Percentiles rank a stretch among this genome's conserved stretches.
Conservation (phyloP, 2,329 filamentous ascomycete species). For the Ophiosphaerella korrae region DNA sequence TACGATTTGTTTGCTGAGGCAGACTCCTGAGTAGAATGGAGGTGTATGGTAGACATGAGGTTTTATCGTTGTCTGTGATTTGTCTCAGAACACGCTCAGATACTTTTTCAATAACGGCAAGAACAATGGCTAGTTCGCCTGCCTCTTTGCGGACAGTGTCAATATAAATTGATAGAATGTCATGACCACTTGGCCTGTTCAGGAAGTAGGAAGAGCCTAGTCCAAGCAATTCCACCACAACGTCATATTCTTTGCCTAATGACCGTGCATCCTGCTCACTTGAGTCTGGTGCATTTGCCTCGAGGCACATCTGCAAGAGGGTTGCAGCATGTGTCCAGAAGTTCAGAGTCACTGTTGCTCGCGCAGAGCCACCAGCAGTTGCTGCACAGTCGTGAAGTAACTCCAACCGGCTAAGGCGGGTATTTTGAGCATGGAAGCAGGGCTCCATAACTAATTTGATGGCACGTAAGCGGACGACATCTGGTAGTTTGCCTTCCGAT, state of each 20-base stretch:
- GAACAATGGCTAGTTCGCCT: constrained; percentile 69
- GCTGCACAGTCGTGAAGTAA: constrained; percentile 45
- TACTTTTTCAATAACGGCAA: constrained; percentile 73
- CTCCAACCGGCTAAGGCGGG: constrained; percentile 44
- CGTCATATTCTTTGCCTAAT: constrained; percentile 71
- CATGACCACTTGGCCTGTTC: constrained; percentile 17
- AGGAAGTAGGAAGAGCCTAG: constrained; percentile 56
- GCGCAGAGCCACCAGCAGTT: constrained; percentile 23
- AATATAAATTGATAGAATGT: constrained; percentile 63
- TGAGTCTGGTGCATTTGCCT: constrained; percentile 25
- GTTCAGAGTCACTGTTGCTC: constrained; percentile 23
- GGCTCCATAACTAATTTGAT: constrained; percentile 61
- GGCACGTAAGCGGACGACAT: constrained; percentile 44
- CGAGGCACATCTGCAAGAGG: constrained; percentile 28
- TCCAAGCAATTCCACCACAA: constrained; percentile 69
- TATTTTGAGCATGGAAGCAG: constrained; percentile 57
- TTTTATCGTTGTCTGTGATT: constrained; percentile 23
- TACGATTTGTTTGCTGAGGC: constrained; percentile 51
- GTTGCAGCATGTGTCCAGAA: constrained; percentile 38
- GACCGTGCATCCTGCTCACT: constrained; percentile 43
- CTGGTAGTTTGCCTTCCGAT: constrained; percentile 43
- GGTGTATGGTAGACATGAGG: constrained; percentile 31
- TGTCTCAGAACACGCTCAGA: constrained; percentile 52
- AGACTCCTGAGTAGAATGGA: constrained; percentile 45
- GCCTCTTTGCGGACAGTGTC: constrained; percentile 63